A percentile compares a stretch with the other conserved stretches of the same genome.
These are phyloP conservation scores for Trametes coccinea DNA, from an alignment of 768 basidiomycete species.

Conservation along the genomic window DNA sequence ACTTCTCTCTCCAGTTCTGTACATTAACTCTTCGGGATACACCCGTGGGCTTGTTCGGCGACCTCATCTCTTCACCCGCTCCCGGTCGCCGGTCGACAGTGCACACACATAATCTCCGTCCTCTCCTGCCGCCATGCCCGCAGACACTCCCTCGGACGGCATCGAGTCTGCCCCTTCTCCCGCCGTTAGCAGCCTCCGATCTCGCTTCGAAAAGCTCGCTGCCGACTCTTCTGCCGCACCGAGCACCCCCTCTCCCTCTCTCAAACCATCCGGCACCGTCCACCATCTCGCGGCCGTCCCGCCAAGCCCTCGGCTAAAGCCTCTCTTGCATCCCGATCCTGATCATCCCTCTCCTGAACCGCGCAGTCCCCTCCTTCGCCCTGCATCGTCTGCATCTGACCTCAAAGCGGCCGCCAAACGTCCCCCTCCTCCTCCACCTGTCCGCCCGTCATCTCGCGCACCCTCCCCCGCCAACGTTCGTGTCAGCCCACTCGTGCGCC, in stretches of 20 bases:
- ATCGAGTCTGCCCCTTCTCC: constrained; percentile 57
- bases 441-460: constrained; percentile 37
- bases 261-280: constrained; percentile 12
- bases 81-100: constrained; percentile 18
- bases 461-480: constrained; percentile 44
- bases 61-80: neutral
- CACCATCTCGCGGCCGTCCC: constrained; percentile 23
- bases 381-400: constrained; percentile 57
- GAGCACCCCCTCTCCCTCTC: neutral
- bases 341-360: constrained; percentile 28
- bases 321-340: constrained; percentile 40
- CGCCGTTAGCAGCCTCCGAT: constrained; percentile 69
- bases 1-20: neutral
- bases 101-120: neutral
- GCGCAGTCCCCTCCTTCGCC: constrained; percentile 40
- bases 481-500: constrained; percentile 51
- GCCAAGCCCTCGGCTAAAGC: constrained; percentile 36
- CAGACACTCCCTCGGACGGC: constrained; percentile 27
- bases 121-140: constrained; percentile 20
- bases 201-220: constrained; percentile 71
- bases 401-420: constrained; percentile 41
- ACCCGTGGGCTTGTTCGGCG: neutral
- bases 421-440: constrained; percentile 62
- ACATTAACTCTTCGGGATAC: neutral
- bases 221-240: constrained; percentile 35